Base-by-base conservation (phyloP, 352 stramenopile species). In the Phytophthora europaea region DNA sequence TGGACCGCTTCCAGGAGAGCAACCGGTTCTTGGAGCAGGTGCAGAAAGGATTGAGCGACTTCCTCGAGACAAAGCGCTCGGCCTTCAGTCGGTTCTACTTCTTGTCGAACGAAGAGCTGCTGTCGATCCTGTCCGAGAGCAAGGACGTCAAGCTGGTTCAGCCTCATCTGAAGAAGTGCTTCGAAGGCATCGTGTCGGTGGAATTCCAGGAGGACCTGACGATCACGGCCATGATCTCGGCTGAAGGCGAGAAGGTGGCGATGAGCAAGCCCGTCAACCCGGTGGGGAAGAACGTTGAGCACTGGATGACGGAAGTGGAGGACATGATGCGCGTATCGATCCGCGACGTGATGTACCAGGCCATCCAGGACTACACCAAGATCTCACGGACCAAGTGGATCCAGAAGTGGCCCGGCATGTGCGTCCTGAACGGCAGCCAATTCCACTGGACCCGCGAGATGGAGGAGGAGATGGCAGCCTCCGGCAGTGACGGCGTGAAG, bases 121-220 rank as follows among this genome's bases (percentile, higher is more conserved):
- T 99, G 2, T 98, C 97, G 20, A 99, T 99, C 71, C 76, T 99
- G 4, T 98, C 92, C 6, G 94, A 99, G 74, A 98, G 92, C 36
- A 99, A 99, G 64, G 97, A 99, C 69, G 95, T 98, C 2, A 92
- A 96, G 45, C 67, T 97, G n/a, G 96, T 99, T 22, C 96, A 99
- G 70, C 93, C 93, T 12, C 96, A 99, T 61, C 61, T 99, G 23
- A 98, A 98, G 52, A 99, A 99, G 73, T 99, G 96, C 73, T 99
- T 99, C 62, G 96, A 99, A 82, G 96, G 94, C 15, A 90, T 99
- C 55, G 94, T 98, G 28, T 84, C 83, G 4, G 95, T 99, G 3
- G 83, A 98, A 36, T 98, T 99, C 69, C 84, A 97, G 53, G 85
- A 96, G 13, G 92, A 98, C 57, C 58, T 97, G 6, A 96, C 89